A percentile compares a stretch with the other conserved stretches of the same genome.
Conservation (phyloP, 164 flowering plant species). For the Macadamia tetraphylla region DNA sequence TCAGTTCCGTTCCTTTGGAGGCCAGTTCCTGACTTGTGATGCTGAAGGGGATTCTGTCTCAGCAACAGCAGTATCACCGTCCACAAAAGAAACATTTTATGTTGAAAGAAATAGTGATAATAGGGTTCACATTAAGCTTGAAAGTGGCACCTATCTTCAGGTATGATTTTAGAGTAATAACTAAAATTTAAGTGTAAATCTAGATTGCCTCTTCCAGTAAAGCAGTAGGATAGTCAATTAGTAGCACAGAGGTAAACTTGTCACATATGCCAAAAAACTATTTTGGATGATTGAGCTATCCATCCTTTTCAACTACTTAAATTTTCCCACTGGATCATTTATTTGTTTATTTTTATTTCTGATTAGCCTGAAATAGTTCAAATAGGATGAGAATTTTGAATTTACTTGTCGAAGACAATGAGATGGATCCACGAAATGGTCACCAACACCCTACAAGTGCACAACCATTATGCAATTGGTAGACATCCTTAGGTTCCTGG, state of each 20-base stretch:
- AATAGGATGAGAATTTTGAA: neutral
- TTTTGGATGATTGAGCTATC: neutral
- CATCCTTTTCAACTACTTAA: neutral
- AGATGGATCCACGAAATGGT: neutral
- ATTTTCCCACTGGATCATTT: neutral
- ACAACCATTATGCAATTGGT: neutral
- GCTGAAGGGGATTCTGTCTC: constrained; percentile 41
- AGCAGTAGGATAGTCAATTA: neutral
- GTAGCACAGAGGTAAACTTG: neutral
- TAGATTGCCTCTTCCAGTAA: neutral
- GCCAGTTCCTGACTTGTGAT: constrained; percentile 65
- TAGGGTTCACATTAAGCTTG: constrained; percentile 57
- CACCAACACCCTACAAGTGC: neutral
- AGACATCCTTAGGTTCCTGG: neutral
- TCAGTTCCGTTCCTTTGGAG: constrained; percentile 58
- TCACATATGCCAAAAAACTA: neutral
- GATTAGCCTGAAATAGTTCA: neutral
- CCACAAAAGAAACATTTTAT: constrained; percentile 49
- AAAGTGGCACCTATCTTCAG: constrained; percentile 67
- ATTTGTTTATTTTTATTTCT: neutral
- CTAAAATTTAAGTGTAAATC: neutral
- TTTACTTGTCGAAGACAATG: neutral
- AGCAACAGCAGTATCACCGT: constrained; percentile 50
- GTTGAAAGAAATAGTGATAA: constrained; percentile 48
- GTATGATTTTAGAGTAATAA: constrained; percentile 25